phyloP scores from a whole-genome alignment of 305 asterid species.

The Fraxinus sp. region DNA sequence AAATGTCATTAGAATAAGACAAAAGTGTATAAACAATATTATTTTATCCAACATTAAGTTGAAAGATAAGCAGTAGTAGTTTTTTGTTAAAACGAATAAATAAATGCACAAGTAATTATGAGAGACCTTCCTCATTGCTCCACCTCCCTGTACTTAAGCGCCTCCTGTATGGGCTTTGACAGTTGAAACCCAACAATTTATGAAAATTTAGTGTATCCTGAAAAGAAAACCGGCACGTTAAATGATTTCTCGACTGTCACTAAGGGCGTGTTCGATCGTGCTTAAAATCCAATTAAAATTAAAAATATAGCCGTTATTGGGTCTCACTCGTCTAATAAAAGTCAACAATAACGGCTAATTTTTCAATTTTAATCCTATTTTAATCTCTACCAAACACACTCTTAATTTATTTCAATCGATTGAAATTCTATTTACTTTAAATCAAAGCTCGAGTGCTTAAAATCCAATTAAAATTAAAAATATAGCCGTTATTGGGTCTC shows the following conservation, averaged over 20 bases:
- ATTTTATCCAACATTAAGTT: not conserved
- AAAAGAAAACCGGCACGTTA: slow-evolving; percentile 21
- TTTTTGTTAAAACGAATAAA: slow-evolving; percentile 12
- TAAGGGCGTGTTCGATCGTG: not conserved
- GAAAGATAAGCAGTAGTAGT: not conserved
- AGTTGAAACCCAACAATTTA: slow-evolving; percentile 72
- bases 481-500: too few species aligned
- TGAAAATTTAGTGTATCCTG: slow-evolving; percentile 92
- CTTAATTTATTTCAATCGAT: too few species aligned
- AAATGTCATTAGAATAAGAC: not conserved
- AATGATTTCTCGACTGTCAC: slow-evolving; percentile 20
- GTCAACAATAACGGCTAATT: too few species aligned
- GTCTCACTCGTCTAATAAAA: too few species aligned
- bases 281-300: too few species aligned
- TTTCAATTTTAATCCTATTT: too few species aligned
- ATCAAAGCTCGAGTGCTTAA: too few species aligned
- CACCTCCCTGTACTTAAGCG: slow-evolving; percentile 41
- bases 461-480: too few species aligned
- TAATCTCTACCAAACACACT: too few species aligned
- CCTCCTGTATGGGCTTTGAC: slow-evolving; percentile 58
- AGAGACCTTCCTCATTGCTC: slow-evolving; percentile 58
- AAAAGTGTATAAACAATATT: slow-evolving; percentile 4
- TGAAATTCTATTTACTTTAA: too few species aligned
- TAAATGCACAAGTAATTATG: slow-evolving; percentile 14
- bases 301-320: too few species aligned